Conservation (phyloP, 2,329 filamentous ascomycete genomes). For the Rhinocladiella similis region DNA sequence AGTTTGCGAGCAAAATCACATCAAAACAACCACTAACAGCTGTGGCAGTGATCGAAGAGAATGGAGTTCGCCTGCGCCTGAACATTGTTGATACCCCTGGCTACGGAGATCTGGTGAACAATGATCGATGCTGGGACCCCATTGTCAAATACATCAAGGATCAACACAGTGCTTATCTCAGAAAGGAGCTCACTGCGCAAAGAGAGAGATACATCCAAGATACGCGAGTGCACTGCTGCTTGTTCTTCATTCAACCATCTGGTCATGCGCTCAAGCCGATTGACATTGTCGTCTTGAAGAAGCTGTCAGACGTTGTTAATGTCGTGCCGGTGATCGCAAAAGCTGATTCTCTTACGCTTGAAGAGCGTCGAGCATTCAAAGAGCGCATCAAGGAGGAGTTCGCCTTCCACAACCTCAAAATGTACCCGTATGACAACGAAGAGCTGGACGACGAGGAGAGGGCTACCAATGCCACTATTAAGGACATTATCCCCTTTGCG, state of each 20-base stretch:
- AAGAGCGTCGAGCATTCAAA: constrained; percentile 96
- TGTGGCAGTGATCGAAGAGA: constrained; percentile 83
- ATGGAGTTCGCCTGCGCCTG: constrained; percentile 91
- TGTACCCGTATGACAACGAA: constrained; percentile 99
- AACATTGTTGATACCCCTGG: constrained; percentile 99
- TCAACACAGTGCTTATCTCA: constrained; percentile 97
- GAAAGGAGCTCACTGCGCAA: constrained; percentile 98
- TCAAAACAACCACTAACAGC: constrained; percentile 5
- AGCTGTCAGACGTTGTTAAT: constrained; percentile 98
- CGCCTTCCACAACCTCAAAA: constrained; percentile 98
- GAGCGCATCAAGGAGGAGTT: constrained; percentile 99
- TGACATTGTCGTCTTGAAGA: constrained; percentile 99
- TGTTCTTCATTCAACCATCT: constrained; percentile 99
- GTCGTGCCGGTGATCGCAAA: constrained; percentile 99
- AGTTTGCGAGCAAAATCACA: background rate
- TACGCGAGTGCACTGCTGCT: constrained; percentile 97
- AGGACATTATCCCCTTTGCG: constrained; percentile 95
- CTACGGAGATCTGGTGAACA: constrained; percentile 98
- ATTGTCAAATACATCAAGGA: constrained; percentile 99
- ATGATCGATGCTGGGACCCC: constrained; percentile 98
- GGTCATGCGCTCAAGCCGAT: constrained; percentile 98
- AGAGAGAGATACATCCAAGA: constrained; percentile 99
- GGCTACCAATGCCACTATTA: constrained; percentile 90
- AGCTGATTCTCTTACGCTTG: constrained; percentile 90
- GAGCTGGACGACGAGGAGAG: constrained; percentile 98